A percentile compares a stretch with the other conserved stretches of the same genome.
Evolutionary conservation across 2,329 filamentous ascomycete genomes (phyloP).

Genomic region (Alternaria sp.): DNA sequence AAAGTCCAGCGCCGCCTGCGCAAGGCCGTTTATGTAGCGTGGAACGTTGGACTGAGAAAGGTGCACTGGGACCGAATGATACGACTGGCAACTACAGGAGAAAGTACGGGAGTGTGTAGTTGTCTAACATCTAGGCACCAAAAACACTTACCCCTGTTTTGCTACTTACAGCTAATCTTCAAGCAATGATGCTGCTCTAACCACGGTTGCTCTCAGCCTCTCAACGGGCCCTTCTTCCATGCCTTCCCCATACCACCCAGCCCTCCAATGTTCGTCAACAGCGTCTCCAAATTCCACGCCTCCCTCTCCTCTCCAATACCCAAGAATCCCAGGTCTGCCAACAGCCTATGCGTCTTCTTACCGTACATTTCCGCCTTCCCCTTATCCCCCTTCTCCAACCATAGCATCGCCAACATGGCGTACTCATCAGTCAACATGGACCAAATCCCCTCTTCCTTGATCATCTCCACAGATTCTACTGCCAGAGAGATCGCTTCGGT

Average conservation of each 20-base stretch:
- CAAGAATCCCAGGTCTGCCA: constrained; percentile 29
- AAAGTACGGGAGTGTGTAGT: not conserved
- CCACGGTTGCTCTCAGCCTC: not conserved
- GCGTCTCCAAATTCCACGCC: constrained; percentile 25
- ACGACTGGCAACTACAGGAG: not conserved
- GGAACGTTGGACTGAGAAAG: not conserved
- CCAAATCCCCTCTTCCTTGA: constrained; percentile 26
- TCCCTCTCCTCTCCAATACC: constrained; percentile 17
- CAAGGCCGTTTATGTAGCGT: too few species aligned
- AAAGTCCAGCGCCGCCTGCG: too few species aligned
- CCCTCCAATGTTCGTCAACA: constrained; percentile 22
- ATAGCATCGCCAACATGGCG: constrained; percentile 28
- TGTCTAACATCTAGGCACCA: not conserved
- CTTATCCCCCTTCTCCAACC: constrained; percentile 18
- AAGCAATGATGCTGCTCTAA: not conserved
- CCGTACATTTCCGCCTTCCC: constrained; percentile 23
- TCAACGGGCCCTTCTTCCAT: constrained; percentile 5
- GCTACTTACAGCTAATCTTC: not conserved
- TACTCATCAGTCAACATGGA: constrained; percentile 28
- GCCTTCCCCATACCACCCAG: constrained; percentile 4
- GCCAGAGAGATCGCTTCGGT: constrained; percentile 21
- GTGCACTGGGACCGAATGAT: too few species aligned
- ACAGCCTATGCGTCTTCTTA: constrained; percentile 6
- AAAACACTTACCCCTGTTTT: not conserved
- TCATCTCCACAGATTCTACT: constrained; percentile 23